Base-by-base conservation (phyloP, 495 filamentous ascomycete species). In the Penicillium mononematosum region DNA sequence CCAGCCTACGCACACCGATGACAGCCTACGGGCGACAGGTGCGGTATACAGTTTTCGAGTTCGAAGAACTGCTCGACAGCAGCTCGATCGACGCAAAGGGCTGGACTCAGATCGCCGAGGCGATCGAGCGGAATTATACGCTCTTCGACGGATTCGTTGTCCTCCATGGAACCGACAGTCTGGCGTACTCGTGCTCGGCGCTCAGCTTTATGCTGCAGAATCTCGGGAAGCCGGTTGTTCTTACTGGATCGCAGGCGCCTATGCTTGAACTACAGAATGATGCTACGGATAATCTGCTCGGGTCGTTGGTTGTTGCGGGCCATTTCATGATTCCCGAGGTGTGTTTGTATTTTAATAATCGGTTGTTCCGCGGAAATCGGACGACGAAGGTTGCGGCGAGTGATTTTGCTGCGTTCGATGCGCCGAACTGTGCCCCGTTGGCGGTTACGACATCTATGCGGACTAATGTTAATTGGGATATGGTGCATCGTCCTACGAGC, bases 261-360 rank as follows among this genome's bases (percentile, higher is more conserved):
- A 98, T 98, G 81, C 85, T 93, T 27, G 87, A 92, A 51, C 81
- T 97, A 19, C 91, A 97, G 67, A 96, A 87, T 38, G 94, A 98
- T 72, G 94, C 94, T 6, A 90, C 91, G n/a, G 92, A 96, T 72
- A 98, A 98, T 63, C 78, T 98, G 14, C 86, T 98, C 11, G 89
- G 90, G 27, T 91, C 91, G 20, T 78, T 98, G 53, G 92, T 96
- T 66, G 89, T 98, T 57, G 94, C 94, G 7, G 93, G 92, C 45
- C 94, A 95, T 53, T 98, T 97, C 72, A 89, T 91, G 76, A 92
- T 98, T 59, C 92, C 94, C 0, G 94, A 98, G 69, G 92, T 98
- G 31, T 93, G 91, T 68, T 79, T 98, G 45, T 97, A 95, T 77
- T 98, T 98, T 79, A 89, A 94, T 70, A 88, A 95, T 74, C 89